Conservation (phyloP, 306 rosid species). For the Acacia confusa region DNA sequence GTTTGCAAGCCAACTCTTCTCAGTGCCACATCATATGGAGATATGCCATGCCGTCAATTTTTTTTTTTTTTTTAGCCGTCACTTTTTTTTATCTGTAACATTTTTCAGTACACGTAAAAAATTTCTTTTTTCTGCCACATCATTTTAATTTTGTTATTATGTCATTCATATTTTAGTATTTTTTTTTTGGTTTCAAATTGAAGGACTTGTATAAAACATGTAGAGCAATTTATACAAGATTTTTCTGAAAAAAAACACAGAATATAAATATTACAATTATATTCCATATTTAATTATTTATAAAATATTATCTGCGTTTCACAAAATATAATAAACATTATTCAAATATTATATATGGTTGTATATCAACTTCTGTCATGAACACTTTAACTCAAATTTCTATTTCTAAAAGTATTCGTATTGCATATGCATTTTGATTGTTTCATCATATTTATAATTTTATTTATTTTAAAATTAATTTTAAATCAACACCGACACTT, state of each 20-base stretch:
- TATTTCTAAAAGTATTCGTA: not conserved
- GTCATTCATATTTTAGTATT: not conserved
- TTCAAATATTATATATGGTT: not conserved
- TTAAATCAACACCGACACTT: constrained; percentile 5
- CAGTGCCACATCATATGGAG: too few species aligned
- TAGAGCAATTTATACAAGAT: too few species aligned
- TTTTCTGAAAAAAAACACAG: too few species aligned
- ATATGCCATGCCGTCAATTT: too few species aligned
- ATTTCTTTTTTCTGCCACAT: too few species aligned
- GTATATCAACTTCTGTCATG: not conserved
- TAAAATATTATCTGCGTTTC: not conserved
- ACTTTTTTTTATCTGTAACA: too few species aligned
- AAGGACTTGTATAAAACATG: not conserved
- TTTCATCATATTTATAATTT: not conserved
- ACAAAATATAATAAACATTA: not conserved
- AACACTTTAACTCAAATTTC: not conserved
- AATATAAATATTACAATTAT: too few species aligned
- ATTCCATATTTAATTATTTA: not conserved
- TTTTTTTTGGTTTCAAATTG: too few species aligned
- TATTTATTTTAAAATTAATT: not conserved
- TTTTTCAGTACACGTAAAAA: too few species aligned
- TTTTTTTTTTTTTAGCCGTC: too few species aligned
- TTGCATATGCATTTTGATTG: not conserved
- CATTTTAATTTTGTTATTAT: too few species aligned
- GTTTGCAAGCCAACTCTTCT: too few species aligned